These are phyloP conservation scores for Stagonosporopsis chrysanthemi DNA, from an alignment of 2,329 filamentous ascomycete genomes.

Conservation along the genomic window DNA sequence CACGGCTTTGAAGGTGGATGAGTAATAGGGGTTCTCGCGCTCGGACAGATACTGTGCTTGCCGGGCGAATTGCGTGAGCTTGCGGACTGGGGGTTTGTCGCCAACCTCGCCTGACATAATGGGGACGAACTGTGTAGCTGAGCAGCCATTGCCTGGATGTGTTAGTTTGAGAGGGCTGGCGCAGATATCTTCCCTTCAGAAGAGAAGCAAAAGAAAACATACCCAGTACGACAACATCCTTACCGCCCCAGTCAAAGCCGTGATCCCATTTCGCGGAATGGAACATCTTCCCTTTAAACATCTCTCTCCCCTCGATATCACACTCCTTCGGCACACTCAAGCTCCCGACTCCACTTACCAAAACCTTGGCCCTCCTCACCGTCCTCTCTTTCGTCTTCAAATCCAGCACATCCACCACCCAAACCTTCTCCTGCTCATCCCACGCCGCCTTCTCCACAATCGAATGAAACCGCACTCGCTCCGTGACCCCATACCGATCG, in stretches of 20 bases:
- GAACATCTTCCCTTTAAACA: conserved; percentile 51
- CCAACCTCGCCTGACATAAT: conserved; percentile 50
- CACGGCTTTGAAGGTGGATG: conserved; percentile 50
- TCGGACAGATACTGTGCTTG: conserved; percentile 60
- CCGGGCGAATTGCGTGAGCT: conserved; percentile 58
- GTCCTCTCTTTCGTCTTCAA: conserved; percentile 30
- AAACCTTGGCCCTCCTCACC: conserved; percentile 34
- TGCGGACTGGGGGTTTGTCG: conserved; percentile 40
- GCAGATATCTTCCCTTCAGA: neutral
- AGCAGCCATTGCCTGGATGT: conserved; percentile 55
- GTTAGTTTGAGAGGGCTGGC: too few species aligned
- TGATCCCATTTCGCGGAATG: conserved; percentile 55
- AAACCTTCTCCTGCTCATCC: conserved; percentile 54
- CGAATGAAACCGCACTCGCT: conserved; percentile 55
- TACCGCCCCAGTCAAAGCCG: conserved; percentile 56
- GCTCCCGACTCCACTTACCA: conserved; percentile 39
- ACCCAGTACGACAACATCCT: conserved; percentile 44
- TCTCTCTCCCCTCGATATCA: conserved; percentile 55
- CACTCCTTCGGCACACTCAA: conserved; percentile 45
- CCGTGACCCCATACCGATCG: conserved; percentile 44
- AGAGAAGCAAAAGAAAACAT: neutral
- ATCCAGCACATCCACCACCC: conserved; percentile 43
- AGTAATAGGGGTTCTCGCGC: conserved; percentile 54
- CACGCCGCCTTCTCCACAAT: conserved; percentile 55
- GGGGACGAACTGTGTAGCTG: conserved; percentile 59